These are phyloP conservation scores for Candida arabinofermentans DNA, from an alignment of 805 yeast species.

Conservation along the genomic window DNA sequence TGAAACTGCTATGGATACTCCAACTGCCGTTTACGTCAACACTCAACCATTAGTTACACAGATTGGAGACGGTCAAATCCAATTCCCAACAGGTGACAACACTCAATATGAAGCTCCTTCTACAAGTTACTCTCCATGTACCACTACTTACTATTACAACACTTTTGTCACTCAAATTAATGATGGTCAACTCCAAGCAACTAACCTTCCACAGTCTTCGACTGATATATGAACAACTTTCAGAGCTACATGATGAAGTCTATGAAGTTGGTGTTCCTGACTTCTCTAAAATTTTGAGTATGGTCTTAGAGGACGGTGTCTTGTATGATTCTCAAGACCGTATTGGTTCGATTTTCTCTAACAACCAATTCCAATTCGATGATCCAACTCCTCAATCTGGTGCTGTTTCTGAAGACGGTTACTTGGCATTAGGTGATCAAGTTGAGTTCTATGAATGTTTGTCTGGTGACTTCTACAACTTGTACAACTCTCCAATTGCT, in stretches of 20 bases:
- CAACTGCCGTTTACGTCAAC: neutral
- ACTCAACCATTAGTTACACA: neutral
- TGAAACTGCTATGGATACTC: neutral
- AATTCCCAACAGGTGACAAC: neutral
- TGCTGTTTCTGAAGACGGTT: too few relatives aligned
- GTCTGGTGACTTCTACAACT: conserved; percentile 77
- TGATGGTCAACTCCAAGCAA: conserved; percentile 45
- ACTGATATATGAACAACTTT: conserved; percentile 49
- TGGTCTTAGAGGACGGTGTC: conserved; percentile 33
- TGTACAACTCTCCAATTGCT: conserved; percentile 64
- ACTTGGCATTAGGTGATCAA: too few relatives aligned
- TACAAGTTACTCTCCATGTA: conserved; percentile 8
- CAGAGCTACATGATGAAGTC: conserved; percentile 68
- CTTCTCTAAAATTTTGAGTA: conserved; percentile 58
- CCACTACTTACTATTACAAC: conserved; percentile 11
- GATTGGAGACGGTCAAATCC: neutral
- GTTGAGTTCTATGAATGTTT: too few relatives aligned
- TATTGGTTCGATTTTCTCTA: conserved; percentile 69
- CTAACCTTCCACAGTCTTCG: conserved; percentile 26
- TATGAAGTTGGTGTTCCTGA: conserved; percentile 80
- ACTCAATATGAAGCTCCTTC: conserved; percentile 30
- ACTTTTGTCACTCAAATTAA: conserved; percentile 22
- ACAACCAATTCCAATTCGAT: conserved; percentile 71
- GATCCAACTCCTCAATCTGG: conserved; percentile 79
- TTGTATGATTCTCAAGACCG: conserved; percentile 51